Conservation (phyloP, 495 filamentous ascomycete genomes). For the Neurospora sp. region DNA sequence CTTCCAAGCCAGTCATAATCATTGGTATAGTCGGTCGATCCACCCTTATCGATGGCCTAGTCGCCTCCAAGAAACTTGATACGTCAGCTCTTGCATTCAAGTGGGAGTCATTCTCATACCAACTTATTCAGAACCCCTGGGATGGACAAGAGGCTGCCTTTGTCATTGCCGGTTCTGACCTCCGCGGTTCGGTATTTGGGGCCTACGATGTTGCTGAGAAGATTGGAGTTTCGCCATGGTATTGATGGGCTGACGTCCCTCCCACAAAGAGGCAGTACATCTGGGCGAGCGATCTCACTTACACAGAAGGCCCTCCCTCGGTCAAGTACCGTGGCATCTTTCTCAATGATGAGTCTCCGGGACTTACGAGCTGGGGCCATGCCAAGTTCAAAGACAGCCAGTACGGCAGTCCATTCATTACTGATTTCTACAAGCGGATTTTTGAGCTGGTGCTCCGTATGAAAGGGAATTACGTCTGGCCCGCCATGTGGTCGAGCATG, state of each 20-base stretch:
- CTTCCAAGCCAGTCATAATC: slow-evolving; percentile 29
- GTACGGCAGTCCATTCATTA: slow-evolving; percentile 43
- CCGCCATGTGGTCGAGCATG: slow-evolving; percentile 54
- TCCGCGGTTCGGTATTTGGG: slow-evolving; percentile 52
- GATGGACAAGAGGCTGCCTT: slow-evolving; percentile 39
- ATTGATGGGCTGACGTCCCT: slow-evolving; percentile 55
- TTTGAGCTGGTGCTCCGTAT: slow-evolving; percentile 56
- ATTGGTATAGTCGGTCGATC: slow-evolving; percentile 42
- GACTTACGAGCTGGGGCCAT: slow-evolving; percentile 50
- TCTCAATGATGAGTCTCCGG: slow-evolving; percentile 58
- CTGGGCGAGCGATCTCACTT: slow-evolving; percentile 35
- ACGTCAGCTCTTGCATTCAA: slow-evolving; percentile 35
- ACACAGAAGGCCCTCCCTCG: slow-evolving; percentile 43
- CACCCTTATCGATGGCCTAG: slow-evolving; percentile 35
- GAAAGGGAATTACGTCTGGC: slow-evolving; percentile 59
- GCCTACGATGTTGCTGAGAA: slow-evolving; percentile 54
- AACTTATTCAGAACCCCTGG: slow-evolving; percentile 39
- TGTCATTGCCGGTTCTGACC: slow-evolving; percentile 52
- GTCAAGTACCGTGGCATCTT: slow-evolving; percentile 63
- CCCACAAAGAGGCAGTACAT: slow-evolving; percentile 36
- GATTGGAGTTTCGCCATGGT: slow-evolving; percentile 55
- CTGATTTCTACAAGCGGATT: slow-evolving; percentile 50
- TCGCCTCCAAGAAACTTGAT: slow-evolving; percentile 39
- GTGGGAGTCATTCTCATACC: slow-evolving; percentile 52
- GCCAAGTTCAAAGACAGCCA: slow-evolving; percentile 14